Base-by-base conservation (phyloP, 2,329 filamentous ascomycete species). In the Coniochaeta prunicola region DNA sequence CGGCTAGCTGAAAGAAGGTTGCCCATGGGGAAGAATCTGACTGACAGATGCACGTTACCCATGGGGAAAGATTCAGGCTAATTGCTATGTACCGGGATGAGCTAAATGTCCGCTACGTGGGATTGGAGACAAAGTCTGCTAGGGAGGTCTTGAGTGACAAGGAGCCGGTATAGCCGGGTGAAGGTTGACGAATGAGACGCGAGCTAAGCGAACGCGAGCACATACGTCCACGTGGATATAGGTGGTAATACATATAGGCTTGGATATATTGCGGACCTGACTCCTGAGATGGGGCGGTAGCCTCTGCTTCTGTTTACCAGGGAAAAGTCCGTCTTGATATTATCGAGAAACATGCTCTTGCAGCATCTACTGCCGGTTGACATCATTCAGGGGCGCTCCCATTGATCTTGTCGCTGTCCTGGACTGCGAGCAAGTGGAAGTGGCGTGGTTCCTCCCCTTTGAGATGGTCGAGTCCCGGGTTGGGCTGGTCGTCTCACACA, bases 1-100 rank as follows among this genome's bases (percentile, higher is more conserved):
- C 45, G 45, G 45, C 45, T 30, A 50, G 45, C 24, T 30, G n/a
- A 30, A 28, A 30, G 24, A 30, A 50, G 24, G 21, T 2, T 50
- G 21, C 45, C 45, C 26, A 17, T 50, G 21, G 21, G 21, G 45
- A 45, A 45, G 21, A n/a, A n/a, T 24, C 13, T 45, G 40, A 45
- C 19, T 45, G 40, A 45, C 40, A 45, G 40, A 24, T 45, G 40
- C 40, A 45, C 19, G 40, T 45, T 45, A 45, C 45, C 45, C 45
- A 50, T 50, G 45, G 45, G 45, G 45, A 28, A 40, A 50, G 45
- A 21, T 55, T 55, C 33, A 55, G 53, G 53, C 53, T 55, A 55
- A 55, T 55, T 33, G 21, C 17, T 26, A 33, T 10, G 33, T 55
- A 55, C 53, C 53, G n/a, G 53, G 53, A 17, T 33, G 31, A 24